A percentile compares a stretch with the other conserved stretches of the same genome.
Conservation (phyloP, 345 rosid genomes). For the Reutealis trisperma region DNA sequence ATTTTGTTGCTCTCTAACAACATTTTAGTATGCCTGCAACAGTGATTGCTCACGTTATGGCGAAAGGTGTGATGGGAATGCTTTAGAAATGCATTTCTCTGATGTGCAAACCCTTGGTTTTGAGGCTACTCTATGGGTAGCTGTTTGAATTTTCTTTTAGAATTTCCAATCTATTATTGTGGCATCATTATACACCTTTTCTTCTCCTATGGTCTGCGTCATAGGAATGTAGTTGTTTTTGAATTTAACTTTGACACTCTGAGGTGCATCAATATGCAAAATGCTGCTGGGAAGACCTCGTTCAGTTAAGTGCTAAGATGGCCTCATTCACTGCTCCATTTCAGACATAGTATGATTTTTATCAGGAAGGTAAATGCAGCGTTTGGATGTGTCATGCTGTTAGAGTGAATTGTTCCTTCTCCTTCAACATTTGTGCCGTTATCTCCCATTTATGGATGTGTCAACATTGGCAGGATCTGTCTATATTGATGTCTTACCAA, state of each 20-base stretch:
- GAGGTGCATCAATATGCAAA: conserved; percentile 85
- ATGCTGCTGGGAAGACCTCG: conserved; percentile 94
- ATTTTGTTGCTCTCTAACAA: conserved; percentile 59
- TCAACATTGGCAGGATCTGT: conserved; percentile 27
- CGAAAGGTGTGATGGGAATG: conserved; percentile 65
- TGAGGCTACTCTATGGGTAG: conserved; percentile 33
- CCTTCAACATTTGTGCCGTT: conserved; percentile 51
- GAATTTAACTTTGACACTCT: conserved; percentile 53
- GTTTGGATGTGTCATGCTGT: conserved; percentile 69
- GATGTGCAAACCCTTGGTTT: conserved; percentile 40
- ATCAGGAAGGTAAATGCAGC: conserved; percentile 94
- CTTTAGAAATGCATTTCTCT: conserved; percentile 42
- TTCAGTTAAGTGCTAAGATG: conserved; percentile 88
- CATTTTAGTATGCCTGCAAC: conserved; percentile 68
- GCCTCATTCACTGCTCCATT: conserved; percentile 82
- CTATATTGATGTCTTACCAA: conserved; percentile 23
- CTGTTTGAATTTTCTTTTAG: conserved; percentile 37
- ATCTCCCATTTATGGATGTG: conserved; percentile 38
- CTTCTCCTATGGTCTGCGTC: conserved; percentile 35
- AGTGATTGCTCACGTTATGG: conserved; percentile 64
- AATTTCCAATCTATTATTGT: conserved; percentile 27
- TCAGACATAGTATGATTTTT: conserved; percentile 77
- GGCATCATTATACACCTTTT: conserved; percentile 25
- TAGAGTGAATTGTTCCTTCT: conserved; percentile 75
- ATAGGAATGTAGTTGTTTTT: conserved; percentile 44